Conservation (phyloP, 192 early-diverging fungal genomes). For the Geosiphon pyriformis region DNA sequence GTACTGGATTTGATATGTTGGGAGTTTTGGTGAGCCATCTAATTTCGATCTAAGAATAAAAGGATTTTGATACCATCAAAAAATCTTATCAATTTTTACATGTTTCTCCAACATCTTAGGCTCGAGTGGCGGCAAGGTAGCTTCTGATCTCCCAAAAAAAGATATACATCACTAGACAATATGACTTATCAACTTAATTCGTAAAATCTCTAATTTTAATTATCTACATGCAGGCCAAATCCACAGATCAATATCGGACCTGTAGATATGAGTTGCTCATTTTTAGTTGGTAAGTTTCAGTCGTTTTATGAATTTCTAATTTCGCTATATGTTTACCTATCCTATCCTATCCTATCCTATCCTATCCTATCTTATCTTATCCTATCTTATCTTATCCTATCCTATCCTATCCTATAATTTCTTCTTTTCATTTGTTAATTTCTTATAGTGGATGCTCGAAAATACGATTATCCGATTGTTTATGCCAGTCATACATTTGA, state of each 20-base stretch:
- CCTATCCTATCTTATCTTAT: background rate
- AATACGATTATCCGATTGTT: conserved; percentile 57
- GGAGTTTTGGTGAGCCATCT: conserved; percentile 29
- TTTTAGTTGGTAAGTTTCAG: conserved; percentile 36
- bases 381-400: background rate
- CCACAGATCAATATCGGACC: conserved; percentile 54
- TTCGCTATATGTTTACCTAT: no score
- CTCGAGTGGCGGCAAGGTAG: conserved; percentile 13
- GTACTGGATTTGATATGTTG: conserved; percentile 46
- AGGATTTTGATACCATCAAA: no score
- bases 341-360: background rate
- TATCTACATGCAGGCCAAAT: conserved; percentile 40
- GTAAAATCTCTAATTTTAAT: no score
- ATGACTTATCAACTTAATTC: no score
- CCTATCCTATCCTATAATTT: background rate
- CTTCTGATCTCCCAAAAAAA: background rate
- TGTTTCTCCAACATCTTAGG: no score
- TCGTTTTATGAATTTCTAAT: no score
- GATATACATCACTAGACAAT: no score
- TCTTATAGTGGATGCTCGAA: conserved; percentile 44
- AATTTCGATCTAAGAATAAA: no score
- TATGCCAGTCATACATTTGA: conserved; percentile 63
- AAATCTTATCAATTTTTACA: no score
- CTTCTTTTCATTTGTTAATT: background rate
- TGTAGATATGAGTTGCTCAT: conserved; percentile 52